Evolutionary conservation across 805 yeast genomes (phyloP), one percentile per base, ranked within the genome.

Genomic region (Wickerhamia fluorescens): DNA sequence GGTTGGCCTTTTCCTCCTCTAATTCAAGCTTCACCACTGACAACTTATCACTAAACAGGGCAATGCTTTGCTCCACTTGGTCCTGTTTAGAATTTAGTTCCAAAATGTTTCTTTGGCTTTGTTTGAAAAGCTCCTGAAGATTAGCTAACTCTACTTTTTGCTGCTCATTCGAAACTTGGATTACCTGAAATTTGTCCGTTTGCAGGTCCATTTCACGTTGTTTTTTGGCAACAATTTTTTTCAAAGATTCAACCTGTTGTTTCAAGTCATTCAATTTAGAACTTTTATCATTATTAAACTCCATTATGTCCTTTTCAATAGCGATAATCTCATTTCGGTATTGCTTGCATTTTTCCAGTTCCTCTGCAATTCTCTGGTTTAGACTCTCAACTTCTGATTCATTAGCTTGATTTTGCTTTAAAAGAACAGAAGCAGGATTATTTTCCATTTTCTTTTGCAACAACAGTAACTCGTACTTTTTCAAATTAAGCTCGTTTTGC

Each of bases 221-320:
- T 25, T 66, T 54, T 5, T 45, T 37, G 0, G 59, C 45, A 4
- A 80, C 50, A 6, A 45, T 38, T 7, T 48, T 44, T 30, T 52
- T 49, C 26, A 63, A 41, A 17, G 35, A 25, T n/a, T 35, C 35
- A 14, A 80, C 64, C 36, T 81, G 86, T 4, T 44, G 36, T 38
- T 73, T 68, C 23, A 82, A 57, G 43, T 81, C 74, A 27, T 73
- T 73, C 35, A 94, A 62, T 51, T 89, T 94, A 1, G 79, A 71
- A 1, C 88, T 85, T 42, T 87, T 88, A 50, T 94, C 81, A 24
- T 60, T 61, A 35, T 71, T 74, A 49, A 87, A 89, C 44, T 92
- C 97, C 29, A 68, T 64, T 61, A 87, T 83, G 50, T 92, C 97
- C 11, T 61, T 69, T 45, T 82, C 83, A 30, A 83, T 76, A 6